These are phyloP conservation scores for Phytophthora vignae DNA, from an alignment of 352 stramenopile species.

Conservation along the genomic window DNA sequence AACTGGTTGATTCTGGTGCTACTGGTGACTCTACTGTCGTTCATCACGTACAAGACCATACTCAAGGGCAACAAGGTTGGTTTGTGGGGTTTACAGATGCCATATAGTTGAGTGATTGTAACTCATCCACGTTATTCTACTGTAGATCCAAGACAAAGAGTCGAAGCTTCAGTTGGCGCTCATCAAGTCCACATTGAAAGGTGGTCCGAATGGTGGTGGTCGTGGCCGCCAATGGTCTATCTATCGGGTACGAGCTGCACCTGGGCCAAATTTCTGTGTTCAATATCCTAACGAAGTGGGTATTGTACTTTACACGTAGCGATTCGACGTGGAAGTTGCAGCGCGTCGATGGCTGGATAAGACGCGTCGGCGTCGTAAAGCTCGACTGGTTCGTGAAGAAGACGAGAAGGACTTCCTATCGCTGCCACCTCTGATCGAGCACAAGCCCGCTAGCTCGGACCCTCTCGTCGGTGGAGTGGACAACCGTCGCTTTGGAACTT, in stretches of 20 bases:
- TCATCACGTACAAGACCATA: constrained; percentile 73
- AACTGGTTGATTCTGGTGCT: constrained; percentile 83
- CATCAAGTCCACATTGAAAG: constrained; percentile 59
- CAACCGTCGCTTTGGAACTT: constrained; percentile 46
- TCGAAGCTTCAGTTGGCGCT: constrained; percentile 42
- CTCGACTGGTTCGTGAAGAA: constrained; percentile 43
- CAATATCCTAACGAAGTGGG: neutral
- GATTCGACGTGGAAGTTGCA: constrained; percentile 64
- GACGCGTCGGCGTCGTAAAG: constrained; percentile 55
- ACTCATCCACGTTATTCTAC: neutral
- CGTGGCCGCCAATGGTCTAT: constrained; percentile 64
- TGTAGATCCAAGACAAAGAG: constrained; percentile 65
- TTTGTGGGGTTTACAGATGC: neutral
- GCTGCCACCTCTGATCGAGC: constrained; percentile 48
- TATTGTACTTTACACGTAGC: constrained; percentile 38
- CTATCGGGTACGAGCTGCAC: constrained; percentile 45
- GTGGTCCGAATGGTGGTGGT: constrained; percentile 45
- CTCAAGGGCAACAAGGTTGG: constrained; percentile 69
- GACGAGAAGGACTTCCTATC: constrained; percentile 74
- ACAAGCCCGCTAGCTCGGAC: constrained; percentile 22
- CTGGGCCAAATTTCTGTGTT: neutral
- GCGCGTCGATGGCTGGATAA: constrained; percentile 65
- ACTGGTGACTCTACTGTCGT: constrained; percentile 68
- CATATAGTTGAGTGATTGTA: neutral
- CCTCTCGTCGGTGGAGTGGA: constrained; percentile 16